Evolutionary conservation across 2,329 filamentous ascomycete genomes (phyloP), one percentile per base, ranked within the genome.

Genomic region (Penicillium sp.): DNA sequence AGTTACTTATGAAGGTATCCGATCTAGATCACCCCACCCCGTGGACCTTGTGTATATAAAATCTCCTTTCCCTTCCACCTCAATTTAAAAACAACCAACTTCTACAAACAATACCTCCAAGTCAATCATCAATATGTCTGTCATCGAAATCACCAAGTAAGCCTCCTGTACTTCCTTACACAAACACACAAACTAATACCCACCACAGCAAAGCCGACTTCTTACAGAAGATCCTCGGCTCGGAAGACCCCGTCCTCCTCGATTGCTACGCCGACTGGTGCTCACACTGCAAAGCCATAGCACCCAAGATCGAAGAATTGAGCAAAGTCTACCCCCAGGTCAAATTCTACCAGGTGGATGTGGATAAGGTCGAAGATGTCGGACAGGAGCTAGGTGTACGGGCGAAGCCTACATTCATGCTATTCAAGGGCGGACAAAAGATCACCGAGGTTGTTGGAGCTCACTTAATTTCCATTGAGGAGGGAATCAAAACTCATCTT

Each of bases 281-380:
- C 25, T 35, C 39, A 8, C 38, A 53, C 10, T 58, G 56, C 44
- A 45, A 50, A 13, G 31, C 15, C 5, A 55, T 58, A 1, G 56
- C 44, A 15, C 56, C 56, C 7, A 45, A 55, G 7, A 6, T 45
- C 2, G 31, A 58, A 15, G 29, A 55, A 21, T 45, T 41, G 17
- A 58, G 45, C 19, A 29, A 55, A 4, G 1, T n/a, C 25, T 58
- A 55, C 25, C 9, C 33, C 38, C 31, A 50, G 6, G 45, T 55
- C 25, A 55, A 49, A 19, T 58, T 58, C 56, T 58, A 55, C 51
- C 35, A 49, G 38, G 25, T 58, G 9, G 51, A 58, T 12, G 38
- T 58, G 8, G 56, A 55, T 1, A 39, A 43, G 15, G 45, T 55
- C 6, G 23, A 41, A 3, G 51, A 58, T 15, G 29, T 58, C 4